These are phyloP conservation scores for Tolypocladium ophioglossoides DNA, from an alignment of 2,329 filamentous ascomycete genomes.

Conservation along the genomic window DNA sequence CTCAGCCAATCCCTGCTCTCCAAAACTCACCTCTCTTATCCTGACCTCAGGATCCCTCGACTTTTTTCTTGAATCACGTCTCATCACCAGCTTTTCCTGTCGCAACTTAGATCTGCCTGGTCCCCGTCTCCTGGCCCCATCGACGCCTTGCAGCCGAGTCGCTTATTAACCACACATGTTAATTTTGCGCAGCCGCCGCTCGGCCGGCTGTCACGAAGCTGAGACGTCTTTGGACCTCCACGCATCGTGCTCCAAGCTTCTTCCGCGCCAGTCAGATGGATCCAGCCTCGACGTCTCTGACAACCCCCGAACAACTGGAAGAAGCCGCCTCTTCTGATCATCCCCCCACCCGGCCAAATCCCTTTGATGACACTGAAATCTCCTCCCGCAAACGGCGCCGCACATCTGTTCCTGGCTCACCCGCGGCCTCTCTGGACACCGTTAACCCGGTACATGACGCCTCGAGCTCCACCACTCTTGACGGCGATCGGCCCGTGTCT, in stretches of 20 bases:
- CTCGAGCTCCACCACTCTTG: constrained; percentile 20
- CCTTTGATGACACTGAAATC: constrained; percentile 48
- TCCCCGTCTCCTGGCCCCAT: background rate
- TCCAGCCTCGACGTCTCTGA: constrained; percentile 35
- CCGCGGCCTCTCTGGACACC: constrained; percentile 40
- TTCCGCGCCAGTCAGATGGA: constrained; percentile 41
- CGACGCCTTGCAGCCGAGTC: constrained; percentile 3
- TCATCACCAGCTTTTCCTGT: constrained; percentile 1
- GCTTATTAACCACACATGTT: constrained; percentile 41
- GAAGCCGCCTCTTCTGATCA: constrained; percentile 52
- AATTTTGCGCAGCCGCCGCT: constrained; percentile 40
- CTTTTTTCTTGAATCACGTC: background rate
- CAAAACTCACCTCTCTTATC: constrained; percentile 8
- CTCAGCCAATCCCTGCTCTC: constrained; percentile 21
- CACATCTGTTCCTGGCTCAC: constrained; percentile 45
- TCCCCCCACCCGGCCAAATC: constrained; percentile 51
- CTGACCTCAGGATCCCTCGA: background rate
- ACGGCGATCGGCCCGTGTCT: constrained; percentile 13
- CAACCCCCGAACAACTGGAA: constrained; percentile 33
- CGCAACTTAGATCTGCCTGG: background rate
- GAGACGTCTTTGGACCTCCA: constrained; percentile 36
- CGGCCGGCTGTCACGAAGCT: constrained; percentile 44
- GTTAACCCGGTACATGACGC: constrained; percentile 20
- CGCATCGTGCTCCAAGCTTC: constrained; percentile 25
- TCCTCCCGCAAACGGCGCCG: constrained; percentile 51